Evolutionary conservation across 1,284 basidiomycete genomes (phyloP).

Genomic region (Puccinia triticina): DNA sequence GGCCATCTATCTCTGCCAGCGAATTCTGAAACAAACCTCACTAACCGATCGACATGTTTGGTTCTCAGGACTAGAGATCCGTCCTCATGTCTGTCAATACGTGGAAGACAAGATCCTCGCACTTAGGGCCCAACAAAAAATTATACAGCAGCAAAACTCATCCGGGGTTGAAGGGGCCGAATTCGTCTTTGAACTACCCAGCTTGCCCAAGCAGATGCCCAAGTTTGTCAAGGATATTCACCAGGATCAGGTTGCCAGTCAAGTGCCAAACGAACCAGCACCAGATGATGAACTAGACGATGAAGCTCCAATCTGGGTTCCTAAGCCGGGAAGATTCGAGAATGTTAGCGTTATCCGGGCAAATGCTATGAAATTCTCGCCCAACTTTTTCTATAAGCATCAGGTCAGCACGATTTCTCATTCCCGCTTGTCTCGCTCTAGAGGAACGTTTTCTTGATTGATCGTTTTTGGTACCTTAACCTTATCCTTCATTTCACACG

Average conservation of each 20-base stretch:
- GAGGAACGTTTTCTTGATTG: background rate
- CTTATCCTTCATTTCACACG: background rate
- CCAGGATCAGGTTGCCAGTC: constrained; percentile 22
- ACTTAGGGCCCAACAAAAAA: constrained; percentile 67
- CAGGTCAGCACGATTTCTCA: constrained; percentile 64
- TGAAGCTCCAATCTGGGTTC: constrained; percentile 46
- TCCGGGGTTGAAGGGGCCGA: background rate
- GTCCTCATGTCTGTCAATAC: constrained; percentile 93
- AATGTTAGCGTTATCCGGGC: constrained; percentile 93
- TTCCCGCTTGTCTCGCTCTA: background rate
- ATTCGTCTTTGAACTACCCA: constrained; percentile 27
- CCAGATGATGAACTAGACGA: constrained; percentile 45
- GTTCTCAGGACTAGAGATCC: constrained; percentile 86
- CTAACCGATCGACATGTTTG: background rate
- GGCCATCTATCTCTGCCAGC: background rate
- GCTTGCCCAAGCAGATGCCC: constrained; percentile 35
- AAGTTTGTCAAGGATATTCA: constrained; percentile 50
- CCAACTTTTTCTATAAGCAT: constrained; percentile 90
- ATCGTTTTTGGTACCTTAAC: background rate
- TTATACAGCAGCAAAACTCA: constrained; percentile 18
- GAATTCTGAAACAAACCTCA: constrained; percentile 16
- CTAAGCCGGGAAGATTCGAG: constrained; percentile 68
- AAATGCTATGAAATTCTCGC: constrained; percentile 98
- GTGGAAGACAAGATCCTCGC: constrained; percentile 91
- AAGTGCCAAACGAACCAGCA: constrained; percentile 26